phyloP scores from a whole-genome alignment of 352 stramenopile species.

The Phytophthora sojae region DNA sequence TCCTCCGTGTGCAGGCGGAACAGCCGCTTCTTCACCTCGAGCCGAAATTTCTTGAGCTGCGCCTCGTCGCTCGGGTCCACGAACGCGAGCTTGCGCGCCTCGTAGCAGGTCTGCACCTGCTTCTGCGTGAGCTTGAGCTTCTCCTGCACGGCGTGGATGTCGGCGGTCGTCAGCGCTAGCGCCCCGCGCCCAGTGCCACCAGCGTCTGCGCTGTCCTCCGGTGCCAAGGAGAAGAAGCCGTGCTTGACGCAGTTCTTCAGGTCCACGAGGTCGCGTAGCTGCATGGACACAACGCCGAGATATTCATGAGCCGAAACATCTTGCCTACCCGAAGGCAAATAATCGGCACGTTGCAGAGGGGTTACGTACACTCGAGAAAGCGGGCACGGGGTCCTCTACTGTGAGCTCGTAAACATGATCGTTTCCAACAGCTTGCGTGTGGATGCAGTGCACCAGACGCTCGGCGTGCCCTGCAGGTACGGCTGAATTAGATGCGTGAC shows the following conservation, averaged over 20 bases:
- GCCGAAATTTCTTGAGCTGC: conserved; percentile 68
- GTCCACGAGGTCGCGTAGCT: conserved; percentile 82
- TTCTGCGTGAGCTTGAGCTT: conserved; percentile 81
- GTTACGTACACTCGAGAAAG: conserved; percentile 66
- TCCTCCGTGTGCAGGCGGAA: conserved; percentile 74
- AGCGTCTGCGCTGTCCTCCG: conserved; percentile 25
- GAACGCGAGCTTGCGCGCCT: conserved; percentile 71
- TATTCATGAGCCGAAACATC: background rate
- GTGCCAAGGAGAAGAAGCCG: conserved; percentile 67
- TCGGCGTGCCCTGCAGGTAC: conserved; percentile 65
- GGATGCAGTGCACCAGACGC: conserved; percentile 75
- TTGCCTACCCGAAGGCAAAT: background rate
- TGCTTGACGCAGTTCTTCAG: conserved; percentile 65
- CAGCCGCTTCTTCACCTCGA: conserved; percentile 88
- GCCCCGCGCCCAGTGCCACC: conserved; percentile 49
- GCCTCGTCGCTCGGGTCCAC: conserved; percentile 59
- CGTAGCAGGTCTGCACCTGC: conserved; percentile 85
- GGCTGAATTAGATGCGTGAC: conserved; percentile 2
- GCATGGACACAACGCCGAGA: conserved; percentile 9
- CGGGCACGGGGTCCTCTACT: conserved; percentile 85
- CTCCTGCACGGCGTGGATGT: conserved; percentile 75
- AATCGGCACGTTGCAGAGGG: background rate
- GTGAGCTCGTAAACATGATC: conserved; percentile 82
- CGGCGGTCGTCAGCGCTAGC: conserved; percentile 41
- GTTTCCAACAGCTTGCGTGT: conserved; percentile 58